A percentile compares a stretch with the other conserved stretches of the same genome.
Evolutionary conservation across 805 yeast species (phyloP).

Genomic region (Wickerhamomyces hampshirensis): DNA sequence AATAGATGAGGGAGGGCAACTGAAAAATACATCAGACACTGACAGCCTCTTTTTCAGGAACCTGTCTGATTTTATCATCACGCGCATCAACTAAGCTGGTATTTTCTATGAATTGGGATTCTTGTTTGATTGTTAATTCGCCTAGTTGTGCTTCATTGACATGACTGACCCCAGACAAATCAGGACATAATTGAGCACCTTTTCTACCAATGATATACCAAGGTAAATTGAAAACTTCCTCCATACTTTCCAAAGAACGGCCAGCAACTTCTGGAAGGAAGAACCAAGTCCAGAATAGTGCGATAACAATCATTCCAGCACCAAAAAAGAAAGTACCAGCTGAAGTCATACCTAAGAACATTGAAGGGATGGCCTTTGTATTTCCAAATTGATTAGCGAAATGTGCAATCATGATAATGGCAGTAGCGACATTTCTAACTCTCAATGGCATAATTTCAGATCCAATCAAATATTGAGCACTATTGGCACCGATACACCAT

Average conservation of each 20-base stretch:
- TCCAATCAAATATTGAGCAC: slow-evolving; percentile 49
- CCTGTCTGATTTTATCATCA: too few species aligned
- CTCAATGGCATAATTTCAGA: slow-evolving; percentile 52
- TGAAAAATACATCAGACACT: too few species aligned
- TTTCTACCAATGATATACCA: slow-evolving; percentile 55
- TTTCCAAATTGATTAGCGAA: slow-evolving; percentile 54
- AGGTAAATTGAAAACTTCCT: slow-evolving; percentile 37
- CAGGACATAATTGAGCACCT: slow-evolving; percentile 49
- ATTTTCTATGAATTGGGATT: slow-evolving; percentile 13
- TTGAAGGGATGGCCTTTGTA: slow-evolving; percentile 48
- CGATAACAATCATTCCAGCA: slow-evolving; percentile 35
- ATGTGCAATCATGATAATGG: slow-evolving; percentile 50
- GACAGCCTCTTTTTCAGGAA: too few species aligned
- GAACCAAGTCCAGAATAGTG: slow-evolving; percentile 36
- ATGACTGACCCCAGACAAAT: slow-evolving; percentile 36
- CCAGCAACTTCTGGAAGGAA: slow-evolving; percentile 36
- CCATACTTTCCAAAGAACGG: slow-evolving; percentile 35
- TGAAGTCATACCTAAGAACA: slow-evolving; percentile 41
- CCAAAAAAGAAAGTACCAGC: slow-evolving; percentile 52
- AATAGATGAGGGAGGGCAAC: too few species aligned
- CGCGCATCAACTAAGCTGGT: too few species aligned
- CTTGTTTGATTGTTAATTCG: slow-evolving; percentile 12
- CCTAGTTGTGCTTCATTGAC: slow-evolving; percentile 12
- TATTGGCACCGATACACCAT: slow-evolving; percentile 58
- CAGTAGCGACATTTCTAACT: slow-evolving; percentile 44